Evolutionary conservation across 352 stramenopile species (phyloP), one percentile per base, ranked within the genome.

Genomic region (Globisporangium lucens): DNA sequence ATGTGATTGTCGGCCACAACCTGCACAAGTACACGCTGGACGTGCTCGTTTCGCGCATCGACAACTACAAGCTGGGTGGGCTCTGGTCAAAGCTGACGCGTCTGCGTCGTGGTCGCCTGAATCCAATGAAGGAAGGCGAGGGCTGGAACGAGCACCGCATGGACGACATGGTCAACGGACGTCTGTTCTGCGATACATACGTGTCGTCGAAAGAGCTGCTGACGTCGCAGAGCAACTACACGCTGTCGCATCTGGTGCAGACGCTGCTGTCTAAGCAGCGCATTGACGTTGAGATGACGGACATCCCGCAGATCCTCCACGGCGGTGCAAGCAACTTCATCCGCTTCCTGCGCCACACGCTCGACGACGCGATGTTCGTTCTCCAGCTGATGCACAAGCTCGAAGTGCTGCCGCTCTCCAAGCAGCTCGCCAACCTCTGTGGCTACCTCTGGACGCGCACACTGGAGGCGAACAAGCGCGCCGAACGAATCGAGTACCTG

Each of bases 1-100:
- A 99, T 72, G 89, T 99, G 8, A 88, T 99, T 35, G 91, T 99
- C 15, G 98, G 96, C 12, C 98, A 99, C 85, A 99, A 99, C 77
- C 87, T 99, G 56, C 95, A 98, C 81, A 98, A 98, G 51, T 99
- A 99, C 73, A 96, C 98, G 22, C 85, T 99, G 38, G 96, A 99
- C 72, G 83, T 99, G n/a, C 79, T 99, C 6, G 89, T 99, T 20
- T 95, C 82, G 29, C 89, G 98, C 29, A 97, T 98, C 59, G 85
- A 97, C 10, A 89, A 97, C 67, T 95, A 97, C 65, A 97, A 98
- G 20, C 63, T 95, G 10, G 88, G 88, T 56, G 83, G 84, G 4
- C 61, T 91, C 24, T 95, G 88, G 88, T 94, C 84, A 13, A 93
- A 93, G 68, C 69, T 95, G 20, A 95, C 88, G 30, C 85, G 88